Percentiles rank a stretch among this genome's conserved stretches.
Evolutionary conservation across 768 basidiomycete species (phyloP).

Genomic region (Auricularia heimuer): DNA sequence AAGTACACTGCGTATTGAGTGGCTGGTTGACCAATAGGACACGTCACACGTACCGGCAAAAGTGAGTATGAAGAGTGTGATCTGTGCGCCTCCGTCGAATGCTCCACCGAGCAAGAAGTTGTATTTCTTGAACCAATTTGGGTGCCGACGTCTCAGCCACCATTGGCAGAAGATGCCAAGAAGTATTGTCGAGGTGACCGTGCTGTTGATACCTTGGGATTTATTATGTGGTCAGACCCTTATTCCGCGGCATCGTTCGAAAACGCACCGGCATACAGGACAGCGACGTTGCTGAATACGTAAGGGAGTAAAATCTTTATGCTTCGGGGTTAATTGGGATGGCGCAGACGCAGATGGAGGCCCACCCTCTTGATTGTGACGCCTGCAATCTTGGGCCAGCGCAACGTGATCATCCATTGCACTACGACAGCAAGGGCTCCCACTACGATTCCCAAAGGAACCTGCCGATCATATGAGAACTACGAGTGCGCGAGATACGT

Average conservation of each 20-base stretch:
- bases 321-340: slow-evolving; percentile 17
- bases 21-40: too few relatives aligned
- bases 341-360: slow-evolving; percentile 20
- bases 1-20: too few relatives aligned
- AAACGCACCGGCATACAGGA: neutral
- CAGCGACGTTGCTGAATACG: neutral
- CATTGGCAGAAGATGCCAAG: slow-evolving; percentile 48
- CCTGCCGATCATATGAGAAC: neutral
- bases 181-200: slow-evolving; percentile 21
- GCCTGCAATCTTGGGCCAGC: slow-evolving; percentile 48
- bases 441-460: slow-evolving; percentile 21
- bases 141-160: slow-evolving; percentile 46
- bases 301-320: slow-evolving; percentile 39
- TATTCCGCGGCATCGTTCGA: neutral
- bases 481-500: neutral
- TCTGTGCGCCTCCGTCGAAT: slow-evolving; percentile 54
- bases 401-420: slow-evolving; percentile 44
- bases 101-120: slow-evolving; percentile 62
- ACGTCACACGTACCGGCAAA: slow-evolving; percentile 29
- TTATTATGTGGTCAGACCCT: neutral
- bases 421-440: slow-evolving; percentile 42
- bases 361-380: slow-evolving; percentile 39
- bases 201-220: neutral
- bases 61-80: slow-evolving; percentile 53
- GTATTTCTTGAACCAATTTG: slow-evolving; percentile 56